phyloP scores from a whole-genome alignment of 768 basidiomycete species.

The Collybia nuda region DNA sequence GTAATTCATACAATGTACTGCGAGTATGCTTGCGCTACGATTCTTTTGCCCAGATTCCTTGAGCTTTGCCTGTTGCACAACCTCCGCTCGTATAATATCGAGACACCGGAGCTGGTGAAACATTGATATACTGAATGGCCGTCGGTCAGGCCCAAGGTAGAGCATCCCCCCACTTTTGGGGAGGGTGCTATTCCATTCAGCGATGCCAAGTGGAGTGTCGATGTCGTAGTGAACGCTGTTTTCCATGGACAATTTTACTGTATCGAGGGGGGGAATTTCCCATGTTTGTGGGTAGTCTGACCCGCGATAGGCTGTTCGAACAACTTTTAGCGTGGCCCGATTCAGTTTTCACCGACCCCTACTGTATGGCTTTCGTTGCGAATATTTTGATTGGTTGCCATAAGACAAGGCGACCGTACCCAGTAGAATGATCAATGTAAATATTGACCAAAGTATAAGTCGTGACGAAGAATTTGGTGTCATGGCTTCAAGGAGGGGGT shows the following conservation, averaged over 20 bases:
- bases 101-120: slow-evolving; percentile 36
- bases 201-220: not conserved
- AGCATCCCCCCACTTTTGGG: slow-evolving; percentile 21
- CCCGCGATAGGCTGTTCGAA: not conserved
- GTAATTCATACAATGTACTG: slow-evolving; percentile 23
- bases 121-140: slow-evolving; percentile 33
- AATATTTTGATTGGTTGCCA: too few species aligned
- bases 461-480: too few species aligned
- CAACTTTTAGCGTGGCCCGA: too few species aligned
- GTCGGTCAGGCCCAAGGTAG: slow-evolving; percentile 28
- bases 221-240: not conserved
- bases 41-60: not conserved
- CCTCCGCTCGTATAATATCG: slow-evolving; percentile 22
- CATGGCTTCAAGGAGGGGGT: too few species aligned
- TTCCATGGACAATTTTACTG: not conserved
- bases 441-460: too few species aligned
- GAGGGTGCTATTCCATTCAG: slow-evolving; percentile 1
- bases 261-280: not conserved
- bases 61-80: not conserved
- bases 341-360: too few species aligned
- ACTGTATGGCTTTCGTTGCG: too few species aligned
- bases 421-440: too few species aligned
- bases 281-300: slow-evolving; percentile 1
- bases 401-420: too few species aligned
- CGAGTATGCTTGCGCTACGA: too few species aligned